Evolutionary conservation across 169 alveolate species (phyloP).

Genomic region (Amoebophrya sp.): DNA sequence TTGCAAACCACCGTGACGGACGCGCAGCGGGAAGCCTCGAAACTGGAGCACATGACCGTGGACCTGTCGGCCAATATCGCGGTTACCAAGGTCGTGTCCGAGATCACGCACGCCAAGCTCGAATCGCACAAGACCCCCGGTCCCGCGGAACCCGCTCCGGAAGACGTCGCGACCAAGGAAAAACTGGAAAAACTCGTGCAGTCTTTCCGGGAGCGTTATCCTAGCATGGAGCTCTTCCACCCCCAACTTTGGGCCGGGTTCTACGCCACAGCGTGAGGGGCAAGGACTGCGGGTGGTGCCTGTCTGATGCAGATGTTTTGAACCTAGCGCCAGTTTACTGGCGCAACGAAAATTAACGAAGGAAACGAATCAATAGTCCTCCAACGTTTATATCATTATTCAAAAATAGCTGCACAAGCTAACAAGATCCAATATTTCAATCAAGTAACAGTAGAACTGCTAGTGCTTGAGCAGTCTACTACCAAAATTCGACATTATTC

Average conservation of each 20-base stretch:
- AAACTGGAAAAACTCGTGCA: background rate
- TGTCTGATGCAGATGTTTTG: too few species aligned
- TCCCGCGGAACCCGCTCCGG: background rate
- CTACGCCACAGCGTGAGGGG: too few species aligned
- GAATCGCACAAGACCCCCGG: background rate
- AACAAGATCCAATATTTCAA: too few species aligned
- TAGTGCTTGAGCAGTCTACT: too few species aligned
- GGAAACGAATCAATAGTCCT: too few species aligned
- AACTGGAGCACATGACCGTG: background rate
- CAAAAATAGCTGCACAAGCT: too few species aligned
- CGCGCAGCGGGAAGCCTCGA: background rate
- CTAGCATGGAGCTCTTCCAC: background rate
- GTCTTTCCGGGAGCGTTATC: background rate
- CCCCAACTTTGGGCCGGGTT: conserved; percentile 4
- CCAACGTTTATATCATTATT: too few species aligned
- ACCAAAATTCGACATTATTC: too few species aligned
- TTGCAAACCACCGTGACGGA: background rate
- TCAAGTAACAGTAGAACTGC: too few species aligned
- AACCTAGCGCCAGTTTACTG: too few species aligned
- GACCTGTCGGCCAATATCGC: background rate
- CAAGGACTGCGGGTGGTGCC: too few species aligned
- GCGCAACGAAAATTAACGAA: too few species aligned
- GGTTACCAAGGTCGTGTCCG: background rate
- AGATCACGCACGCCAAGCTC: background rate
- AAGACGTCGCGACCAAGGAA: background rate